Percentiles rank a stretch among this genome's conserved stretches.
phyloP scores from a whole-genome alignment of 2,329 filamentous ascomycete genomes.

The Mycosphaerella arachidis region DNA sequence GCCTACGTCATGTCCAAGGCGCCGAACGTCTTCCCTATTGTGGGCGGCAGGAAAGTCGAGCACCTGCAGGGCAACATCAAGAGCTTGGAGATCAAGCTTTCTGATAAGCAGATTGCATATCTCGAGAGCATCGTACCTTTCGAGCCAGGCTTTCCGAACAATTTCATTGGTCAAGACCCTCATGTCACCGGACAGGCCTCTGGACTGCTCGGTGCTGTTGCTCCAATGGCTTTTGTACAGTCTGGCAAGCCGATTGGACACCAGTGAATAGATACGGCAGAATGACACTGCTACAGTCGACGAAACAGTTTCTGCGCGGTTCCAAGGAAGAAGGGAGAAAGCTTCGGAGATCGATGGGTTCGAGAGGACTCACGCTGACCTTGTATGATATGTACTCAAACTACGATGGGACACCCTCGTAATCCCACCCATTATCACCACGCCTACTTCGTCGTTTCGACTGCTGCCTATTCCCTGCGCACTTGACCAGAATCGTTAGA shows the following conservation, averaged over 20 bases:
- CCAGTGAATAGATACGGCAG: conserved; percentile 19
- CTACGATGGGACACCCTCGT: conserved; percentile 59
- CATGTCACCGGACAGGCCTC: conserved; percentile 25
- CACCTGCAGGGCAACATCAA: conserved; percentile 68
- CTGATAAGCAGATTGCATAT: conserved; percentile 58
- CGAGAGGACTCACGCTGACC: not conserved
- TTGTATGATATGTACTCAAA: not conserved
- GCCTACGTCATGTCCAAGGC: conserved; percentile 69
- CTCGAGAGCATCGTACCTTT: conserved; percentile 61
- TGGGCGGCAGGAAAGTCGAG: conserved; percentile 65
- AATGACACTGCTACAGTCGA: not conserved
- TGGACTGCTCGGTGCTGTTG: conserved; percentile 24
- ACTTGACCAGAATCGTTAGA: conserved; percentile 60
- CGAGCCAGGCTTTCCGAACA: conserved; percentile 60
- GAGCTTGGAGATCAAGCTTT: conserved; percentile 58
- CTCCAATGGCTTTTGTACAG: conserved; percentile 28
- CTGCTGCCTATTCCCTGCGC: conserved; percentile 56
- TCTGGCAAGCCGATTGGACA: conserved; percentile 31
- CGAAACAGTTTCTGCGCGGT: too few relatives aligned
- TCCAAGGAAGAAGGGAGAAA: too few relatives aligned
- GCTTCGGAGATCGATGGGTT: too few relatives aligned
- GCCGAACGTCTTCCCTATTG: conserved; percentile 52
- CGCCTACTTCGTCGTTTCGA: conserved; percentile 46
- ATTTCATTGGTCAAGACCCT: conserved; percentile 46
- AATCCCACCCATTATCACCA: conserved; percentile 55